Base-by-base conservation (phyloP, 148 eudicot species). In the Camellia japonica region DNA sequence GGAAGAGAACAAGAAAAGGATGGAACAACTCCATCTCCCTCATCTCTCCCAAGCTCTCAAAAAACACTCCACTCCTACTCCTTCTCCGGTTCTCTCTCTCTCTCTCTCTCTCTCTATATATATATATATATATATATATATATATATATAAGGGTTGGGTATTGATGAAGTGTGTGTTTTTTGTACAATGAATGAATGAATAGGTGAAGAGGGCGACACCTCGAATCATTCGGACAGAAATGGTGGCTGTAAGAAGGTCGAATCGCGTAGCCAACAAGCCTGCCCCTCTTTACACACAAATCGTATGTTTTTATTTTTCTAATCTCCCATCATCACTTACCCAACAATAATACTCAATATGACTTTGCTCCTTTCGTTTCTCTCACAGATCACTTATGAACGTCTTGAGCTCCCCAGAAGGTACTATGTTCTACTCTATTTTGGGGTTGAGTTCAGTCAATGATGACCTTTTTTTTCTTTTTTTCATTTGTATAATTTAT, bases 241-340 rank as follows among this genome's bases (percentile, higher is more conserved):
- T 89, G 72, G 89, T 93, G 5, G 85, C 90, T 12, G 93, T 94
- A 2, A 86, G 98, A 84, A 86, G 98, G 68, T 94, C 98, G 19
- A 76, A 85, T 80, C 88, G 98, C n/a, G 85, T 93, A 56, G 85
- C 91, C 41, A 88, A 86, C 54, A 81, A 85, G 73, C 86, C 98
- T 41, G 89, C 91, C 60, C 97, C 95, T 42, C 85, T 82, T 56
- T 91, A 90, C 80, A 82, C 70, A 23, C 90, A 91, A 83, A 75
- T 90, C 44, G 90, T 87, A 79, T 54, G 76, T 61, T 66, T 16
- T 65, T 76, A 20, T 23, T 52, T 62, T 73, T 3, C 11, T 38
- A 7, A 51, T 3, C 60, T 7, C 12, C 2, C 6, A 1, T 43
- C 11, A 13, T 43, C 13, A 12, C 71, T 77, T 43, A 19, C 11